Percentiles rank a stretch among this genome's conserved stretches.
phyloP scores from a whole-genome alignment of 495 filamentous ascomycete genomes.

The Filosporella fistucella region DNA sequence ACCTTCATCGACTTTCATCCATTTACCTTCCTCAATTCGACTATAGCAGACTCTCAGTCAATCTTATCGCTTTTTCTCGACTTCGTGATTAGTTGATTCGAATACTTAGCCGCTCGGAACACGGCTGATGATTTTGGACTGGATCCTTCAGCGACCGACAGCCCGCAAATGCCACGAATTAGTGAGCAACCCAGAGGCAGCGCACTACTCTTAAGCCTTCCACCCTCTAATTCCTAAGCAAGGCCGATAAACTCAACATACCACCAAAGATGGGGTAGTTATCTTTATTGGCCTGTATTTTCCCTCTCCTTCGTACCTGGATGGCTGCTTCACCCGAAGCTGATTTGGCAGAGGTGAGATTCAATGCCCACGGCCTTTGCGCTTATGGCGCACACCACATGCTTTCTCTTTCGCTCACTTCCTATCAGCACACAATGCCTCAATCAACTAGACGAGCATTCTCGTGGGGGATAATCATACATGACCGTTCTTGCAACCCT shows the following conservation, averaged over 20 bases:
- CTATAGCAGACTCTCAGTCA: background rate
- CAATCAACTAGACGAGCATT: too few relatives aligned
- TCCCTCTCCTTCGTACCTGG: constrained; percentile 12
- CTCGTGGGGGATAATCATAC: too few relatives aligned
- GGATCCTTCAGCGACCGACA: constrained; percentile 5
- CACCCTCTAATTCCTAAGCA: too few relatives aligned
- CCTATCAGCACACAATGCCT: too few relatives aligned
- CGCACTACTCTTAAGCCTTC: too few relatives aligned
- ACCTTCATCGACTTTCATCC: background rate
- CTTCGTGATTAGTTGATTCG: constrained; percentile 4
- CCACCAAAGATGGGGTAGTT: too few relatives aligned
- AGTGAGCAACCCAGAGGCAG: too few relatives aligned
- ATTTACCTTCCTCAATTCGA: background rate
- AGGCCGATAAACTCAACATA: too few relatives aligned
- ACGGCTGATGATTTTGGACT: constrained; percentile 12
- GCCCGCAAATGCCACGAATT: constrained; percentile 6
- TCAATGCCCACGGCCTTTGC: constrained; percentile 13
- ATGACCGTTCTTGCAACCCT: too few relatives aligned
- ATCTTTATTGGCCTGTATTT: constrained; percentile 2
- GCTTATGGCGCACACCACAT: constrained; percentile 22
- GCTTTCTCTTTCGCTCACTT: constrained; percentile 1
- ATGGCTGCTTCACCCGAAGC: constrained; percentile 7
- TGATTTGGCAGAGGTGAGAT: constrained; percentile 18
- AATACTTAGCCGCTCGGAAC: constrained; percentile 23
- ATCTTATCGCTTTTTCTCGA: background rate